Evolutionary conservation across 1,284 basidiomycete species (phyloP), one percentile per base, ranked within the genome.

Genomic region (Boletus sp.): DNA sequence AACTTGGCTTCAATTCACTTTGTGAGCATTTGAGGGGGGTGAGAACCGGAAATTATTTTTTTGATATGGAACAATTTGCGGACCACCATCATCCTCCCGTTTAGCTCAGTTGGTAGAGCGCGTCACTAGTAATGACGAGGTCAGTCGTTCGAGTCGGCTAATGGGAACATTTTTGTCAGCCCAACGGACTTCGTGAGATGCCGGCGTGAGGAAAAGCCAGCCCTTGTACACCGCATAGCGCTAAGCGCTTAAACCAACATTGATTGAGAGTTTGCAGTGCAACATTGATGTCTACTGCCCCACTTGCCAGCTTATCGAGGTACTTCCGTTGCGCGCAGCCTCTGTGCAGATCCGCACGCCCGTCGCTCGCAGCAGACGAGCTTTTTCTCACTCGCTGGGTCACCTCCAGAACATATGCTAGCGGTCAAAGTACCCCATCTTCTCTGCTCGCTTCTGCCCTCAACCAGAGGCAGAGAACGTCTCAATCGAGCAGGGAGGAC

Each of bases 361-460:
- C 26, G 30, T 26, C 38, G 19, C 35, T 17, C 25, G 33, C 22
- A 30, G 37, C 6, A 9, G 29, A 22, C 34, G 6, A 19, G n/a
- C 20, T 25, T 39, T 40, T 13, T 22, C 16, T 33, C 13, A 8
- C 23, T 39, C 44, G 3, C 33, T 17, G 39, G 37, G 32, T 22
- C 38, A 36, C 22, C 23, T 35, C 34, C 44, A 69, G 74, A 57
- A 61, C 61, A 50, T 81, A 76, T 56, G 72, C 78, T 25, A 80
- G 76, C 0, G 73, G 77, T 47, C 72, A 70, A 26, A 74, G 77
- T 55, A 66, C 72, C 29, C 65, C 64, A 14, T 70, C 79, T 14
- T 75, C 82, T n/a, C 62, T 81, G n/a, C 75, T 89, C 41, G 78
- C 80, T 14, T 78, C 81, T 51, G 75, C 84, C n/a, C 72, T 88